Percentiles rank a stretch among this genome's conserved stretches.
Conservation (phyloP, 2,329 filamentous ascomycete genomes). For the Xylariales sp. region DNA sequence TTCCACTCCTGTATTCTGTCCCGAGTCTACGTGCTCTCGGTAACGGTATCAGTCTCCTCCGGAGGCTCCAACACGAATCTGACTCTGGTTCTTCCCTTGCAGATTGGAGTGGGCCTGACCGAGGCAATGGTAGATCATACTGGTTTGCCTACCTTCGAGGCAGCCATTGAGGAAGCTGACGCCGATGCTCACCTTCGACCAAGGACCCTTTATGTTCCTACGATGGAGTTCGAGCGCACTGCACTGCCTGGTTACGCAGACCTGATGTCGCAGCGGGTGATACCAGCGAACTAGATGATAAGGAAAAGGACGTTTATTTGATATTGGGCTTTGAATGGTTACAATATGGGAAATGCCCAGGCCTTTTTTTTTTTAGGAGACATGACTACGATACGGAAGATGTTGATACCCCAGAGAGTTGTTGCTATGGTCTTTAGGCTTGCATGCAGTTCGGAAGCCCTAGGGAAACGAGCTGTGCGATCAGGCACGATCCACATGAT, state of each 20-base stretch:
- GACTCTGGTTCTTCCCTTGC: constrained; percentile 43
- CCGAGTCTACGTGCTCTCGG: constrained; percentile 48
- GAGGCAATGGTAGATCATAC: constrained; percentile 15
- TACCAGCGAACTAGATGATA: constrained; percentile 1
- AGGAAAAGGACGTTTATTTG: no score
- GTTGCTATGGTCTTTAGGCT: no score
- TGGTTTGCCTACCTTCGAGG: constrained; percentile 46
- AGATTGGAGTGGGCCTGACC: constrained; percentile 40
- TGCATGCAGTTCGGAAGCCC: no score
- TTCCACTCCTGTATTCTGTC: constrained; percentile 56
- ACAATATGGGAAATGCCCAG: no score
- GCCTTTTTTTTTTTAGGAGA: no score
- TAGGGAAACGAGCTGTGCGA: no score
- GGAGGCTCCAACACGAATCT: constrained; percentile 38
- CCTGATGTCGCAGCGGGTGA: constrained; percentile 1
- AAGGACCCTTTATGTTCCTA: constrained; percentile 30
- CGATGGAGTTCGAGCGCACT: constrained; percentile 23
- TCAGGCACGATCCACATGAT: no score
- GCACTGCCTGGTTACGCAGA: constrained; percentile 31
- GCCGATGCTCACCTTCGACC: constrained; percentile 39
- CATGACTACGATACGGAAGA: no score
- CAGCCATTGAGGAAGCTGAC: constrained; percentile 39
- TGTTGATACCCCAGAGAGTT: no score
- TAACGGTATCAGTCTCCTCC: constrained; percentile 34
- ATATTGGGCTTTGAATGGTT: no score